Evolutionary conservation across 164 flowering plant species (phyloP).

Genomic region (Macadamia tetraphylla): DNA sequence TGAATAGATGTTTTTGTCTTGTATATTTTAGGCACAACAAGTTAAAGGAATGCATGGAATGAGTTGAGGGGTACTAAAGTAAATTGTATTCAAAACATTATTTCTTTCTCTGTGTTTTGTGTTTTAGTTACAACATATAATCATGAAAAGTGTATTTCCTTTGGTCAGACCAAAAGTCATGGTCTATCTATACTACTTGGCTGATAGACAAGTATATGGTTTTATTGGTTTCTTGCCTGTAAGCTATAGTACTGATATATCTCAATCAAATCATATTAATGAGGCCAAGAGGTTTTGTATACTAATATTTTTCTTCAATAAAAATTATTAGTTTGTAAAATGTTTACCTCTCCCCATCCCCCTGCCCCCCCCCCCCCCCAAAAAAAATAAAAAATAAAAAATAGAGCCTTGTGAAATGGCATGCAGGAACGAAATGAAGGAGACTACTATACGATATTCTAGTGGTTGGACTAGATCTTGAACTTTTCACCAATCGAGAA

Average conservation of each 20-base stretch:
- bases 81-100: slow-evolving; percentile 25
- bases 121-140: not conserved
- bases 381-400: no score
- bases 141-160: no score
- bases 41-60: slow-evolving; percentile 53
- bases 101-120: not conserved
- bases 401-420: no score
- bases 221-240: not conserved
- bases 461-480: slow-evolving; percentile 24
- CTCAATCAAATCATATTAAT: no score
- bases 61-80: slow-evolving; percentile 56
- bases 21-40: slow-evolving; percentile 52
- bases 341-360: no score
- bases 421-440: slow-evolving; percentile 36
- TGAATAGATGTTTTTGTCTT: not conserved
- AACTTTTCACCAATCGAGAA: slow-evolving; percentile 21
- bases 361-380: no score
- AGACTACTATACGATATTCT: slow-evolving; percentile 13
- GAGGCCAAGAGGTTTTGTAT: no score
- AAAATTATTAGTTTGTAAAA: no score
- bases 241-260: not conserved
- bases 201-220: not conserved
- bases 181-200: not conserved
- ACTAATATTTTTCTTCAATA: no score
- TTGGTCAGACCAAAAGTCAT: no score